phyloP scores from a whole-genome alignment of 441 rosid genomes.

The Populus hybrid region DNA sequence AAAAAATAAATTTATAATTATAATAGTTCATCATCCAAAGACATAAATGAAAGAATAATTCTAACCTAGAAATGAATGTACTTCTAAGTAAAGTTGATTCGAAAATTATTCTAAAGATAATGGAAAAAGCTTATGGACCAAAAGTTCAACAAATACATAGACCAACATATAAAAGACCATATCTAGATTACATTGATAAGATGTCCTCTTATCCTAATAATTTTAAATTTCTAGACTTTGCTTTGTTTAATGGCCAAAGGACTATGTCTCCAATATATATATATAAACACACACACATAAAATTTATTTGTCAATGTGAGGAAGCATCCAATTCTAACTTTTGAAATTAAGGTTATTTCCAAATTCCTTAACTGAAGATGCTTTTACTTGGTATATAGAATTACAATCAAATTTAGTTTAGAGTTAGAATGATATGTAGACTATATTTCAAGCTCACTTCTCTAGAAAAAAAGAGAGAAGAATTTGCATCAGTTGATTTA shows the following conservation, averaged over 20 bases:
- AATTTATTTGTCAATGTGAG: background rate
- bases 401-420: too few relatives aligned
- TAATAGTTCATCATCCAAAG: background rate
- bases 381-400: background rate
- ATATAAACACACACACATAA: too few relatives aligned
- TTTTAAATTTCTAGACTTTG: background rate
- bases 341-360: too few relatives aligned
- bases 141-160: background rate
- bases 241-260: background rate
- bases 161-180: background rate
- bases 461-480: too few relatives aligned
- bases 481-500: too few relatives aligned
- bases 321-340: background rate
- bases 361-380: background rate
- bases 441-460: background rate
- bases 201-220: background rate
- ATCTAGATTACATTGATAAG: too few relatives aligned
- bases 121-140: too few relatives aligned
- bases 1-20: background rate
- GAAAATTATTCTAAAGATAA: too few relatives aligned
- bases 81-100: background rate
- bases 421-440: background rate
- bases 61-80: background rate
- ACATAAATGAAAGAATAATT: background rate
- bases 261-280: too few relatives aligned